Conservation (phyloP, 2,329 filamentous ascomycete species). For the Acrocalymma vagum region DNA sequence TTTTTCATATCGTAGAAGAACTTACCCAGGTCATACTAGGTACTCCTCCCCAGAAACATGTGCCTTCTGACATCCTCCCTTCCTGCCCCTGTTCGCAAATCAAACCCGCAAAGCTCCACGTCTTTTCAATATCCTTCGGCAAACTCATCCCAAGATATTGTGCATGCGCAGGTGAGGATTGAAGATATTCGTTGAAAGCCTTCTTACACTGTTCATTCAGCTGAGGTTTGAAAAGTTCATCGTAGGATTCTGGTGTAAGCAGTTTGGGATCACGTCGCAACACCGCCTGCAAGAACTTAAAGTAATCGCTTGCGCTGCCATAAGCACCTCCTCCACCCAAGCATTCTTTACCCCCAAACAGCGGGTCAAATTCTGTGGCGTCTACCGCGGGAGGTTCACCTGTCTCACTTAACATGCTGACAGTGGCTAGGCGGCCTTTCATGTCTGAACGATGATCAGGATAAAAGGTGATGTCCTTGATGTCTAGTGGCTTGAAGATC, state of each 20-base stretch:
- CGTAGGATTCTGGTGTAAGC: slow-evolving; percentile 4
- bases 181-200: slow-evolving; percentile 14
- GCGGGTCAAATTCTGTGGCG: slow-evolving; percentile 7
- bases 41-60: slow-evolving; percentile 12
- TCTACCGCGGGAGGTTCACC: slow-evolving; percentile 5
- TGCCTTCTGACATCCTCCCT: slow-evolving; percentile 15
- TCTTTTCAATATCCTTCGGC: slow-evolving; percentile 11
- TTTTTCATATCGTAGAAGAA: no score
- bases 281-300: slow-evolving; percentile 14
- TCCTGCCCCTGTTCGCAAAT: slow-evolving; percentile 9
- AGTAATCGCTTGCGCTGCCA: slow-evolving; percentile 10
- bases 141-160: slow-evolving; percentile 17
- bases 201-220: slow-evolving; percentile 9
- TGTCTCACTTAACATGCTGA: slow-evolving; percentile 11
- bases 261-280: slow-evolving; percentile 9
- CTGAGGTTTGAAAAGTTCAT: slow-evolving; percentile 15
- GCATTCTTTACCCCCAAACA: slow-evolving; percentile 12
- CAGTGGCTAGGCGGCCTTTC: slow-evolving; percentile 8
- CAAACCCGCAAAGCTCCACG: slow-evolving; percentile 15
- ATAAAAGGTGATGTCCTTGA: slow-evolving; percentile 63
- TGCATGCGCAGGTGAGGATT: slow-evolving; percentile 10
- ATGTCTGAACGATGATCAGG: slow-evolving; percentile 30
- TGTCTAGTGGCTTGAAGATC: slow-evolving; percentile 52
- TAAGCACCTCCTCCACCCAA: slow-evolving; percentile 11
- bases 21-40: slow-evolving; percentile 16